Base-by-base conservation (phyloP, 1,284 basidiomycete species). In the Ganoderma sp. region DNA sequence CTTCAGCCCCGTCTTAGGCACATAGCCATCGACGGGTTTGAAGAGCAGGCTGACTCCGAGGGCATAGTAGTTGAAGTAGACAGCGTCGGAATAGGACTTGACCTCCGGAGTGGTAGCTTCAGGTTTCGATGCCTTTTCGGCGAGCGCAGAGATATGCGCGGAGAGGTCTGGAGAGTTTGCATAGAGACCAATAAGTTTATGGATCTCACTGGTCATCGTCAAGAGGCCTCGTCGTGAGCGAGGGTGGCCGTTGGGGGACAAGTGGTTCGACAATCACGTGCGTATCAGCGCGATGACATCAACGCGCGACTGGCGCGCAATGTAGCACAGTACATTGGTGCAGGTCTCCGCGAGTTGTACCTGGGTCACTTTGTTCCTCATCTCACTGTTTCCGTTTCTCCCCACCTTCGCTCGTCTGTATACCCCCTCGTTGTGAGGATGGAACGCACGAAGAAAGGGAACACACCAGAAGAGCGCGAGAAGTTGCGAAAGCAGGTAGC, bases 41-140 rank as follows among this genome's bases (percentile, higher is more conserved):
- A 92, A 91, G 75, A 92, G 87, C 52, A 97, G 80, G 69, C 94
- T 96, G 73, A 97, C 73, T 14, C 95, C 95, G 42, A 95, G 84
- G 0, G 84, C 39, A 76, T 86, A 87, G 81, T 95, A 95, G 79
- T 94, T 96, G 81, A 92, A 87, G 81, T 96, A 98, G 68, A 94
- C 88, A 4, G 87, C 87, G 78, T 97, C 94, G 45, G 91, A 78
- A 78, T 94, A 97, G 0, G 88, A 81, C 77, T 94, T 95, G 78
- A 93, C 80, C 69, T 92, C 86, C 12, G 91, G 88, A n/a, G 75
- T 69, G 2, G 78, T 69, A 71, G 57, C 61, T 61, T 72, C 67
- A 65, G 66, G 61, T 48, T 66, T 65, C 67, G 73, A 65, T 71
- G 73, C 68, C 17, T 70, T 73, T 15, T 76, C 65, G 6, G 80